Evolutionary conservation across 352 stramenopile genomes (phyloP), one percentile per base, ranked within the genome.

Genomic region (Pythium phragmiticola): DNA sequence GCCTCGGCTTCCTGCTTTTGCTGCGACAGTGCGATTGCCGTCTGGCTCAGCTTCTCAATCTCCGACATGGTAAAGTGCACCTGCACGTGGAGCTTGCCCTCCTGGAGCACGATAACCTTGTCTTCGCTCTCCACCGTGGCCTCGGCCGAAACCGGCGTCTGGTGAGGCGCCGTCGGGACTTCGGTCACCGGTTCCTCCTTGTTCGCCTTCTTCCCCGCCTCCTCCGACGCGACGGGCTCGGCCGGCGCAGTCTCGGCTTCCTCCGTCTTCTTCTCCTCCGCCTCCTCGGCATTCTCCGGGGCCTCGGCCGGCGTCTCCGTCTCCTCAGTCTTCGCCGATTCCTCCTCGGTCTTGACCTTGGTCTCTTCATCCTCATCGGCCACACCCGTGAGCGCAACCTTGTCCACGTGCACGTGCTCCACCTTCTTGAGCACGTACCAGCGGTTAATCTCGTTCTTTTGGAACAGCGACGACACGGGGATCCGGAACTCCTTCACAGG

Each of bases 1-100:
- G 82, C 76, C 60, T 92, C 86, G 21, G 80, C 78, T 53, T 93
- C 86, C 65, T 90, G 78, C 69, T 95, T 95, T 67, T 88, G 76
- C 72, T 88, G 89, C 45, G 84, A 88, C 37, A 95, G 72, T 28
- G 70, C 69, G 39, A 93, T 80, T 26, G 84, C 84, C 50, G 84
- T 76, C 59, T 84, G 75, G 62, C 74, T 91, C 30, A 95, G 70
- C 69, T 85, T 77, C 69, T 93, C 84, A 45, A 87, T 80, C 59
- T 93, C 79, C 48, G 84, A 93, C 53, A 95, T 63, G 55, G 68
- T 71, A 39, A 92, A 95, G 34, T 68, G 82, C 3, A 78, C 79
- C 63, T 87, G 75, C 45, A 92, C 78, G 63, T 88, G 86, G 69
- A 95, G 57, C 65, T 80, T 60, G 33, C 55, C 54, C 47, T 64